Evolutionary conservation across 1,284 basidiomycete genomes (phyloP), one percentile per base, ranked within the genome.

Genomic region (Lignosus rhinocerotis): DNA sequence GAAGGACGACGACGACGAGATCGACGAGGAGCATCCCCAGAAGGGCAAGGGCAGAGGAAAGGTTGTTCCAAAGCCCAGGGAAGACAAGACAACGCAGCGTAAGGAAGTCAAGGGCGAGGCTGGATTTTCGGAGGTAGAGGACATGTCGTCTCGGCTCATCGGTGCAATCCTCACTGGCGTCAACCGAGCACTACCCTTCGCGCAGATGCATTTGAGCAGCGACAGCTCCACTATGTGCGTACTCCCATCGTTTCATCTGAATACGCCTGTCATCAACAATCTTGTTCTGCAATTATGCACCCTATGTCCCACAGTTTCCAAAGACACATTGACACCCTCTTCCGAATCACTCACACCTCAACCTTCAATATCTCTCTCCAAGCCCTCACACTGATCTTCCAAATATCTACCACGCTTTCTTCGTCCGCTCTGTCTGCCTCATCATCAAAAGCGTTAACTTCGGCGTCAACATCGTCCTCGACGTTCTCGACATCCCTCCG

Each of bases 291-390:
- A 1, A 25, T 53, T 53, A 47, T 39, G 67, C n/a, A 55, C 41
- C 25, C 25, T 25, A 25, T 25, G 4, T 25, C 25, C 4, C 4
- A 25, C 66, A 93, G 90, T 17, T 88, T 98, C 66, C 84, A 89
- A 66, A 85, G 88, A 62, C 95, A 98, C 69, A 90, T 98, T 70
- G 90, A 95, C 71, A 96, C 94, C 0, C 85, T 98, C 25, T 99
- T 98, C 83, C 84, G 91, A 56, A 96, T 99, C 69, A 96, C 93
- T 2, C 96, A 99, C 74, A 88, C 80, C n/a, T 90, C 88, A 8
- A 92, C 93, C 0, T 99, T 99, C 84, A 98, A 97, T 75, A 95
- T 96, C 64, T 94, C 95, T 14, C 85, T 99, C 14, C 97, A 98
- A 74, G 93, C 96, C 0, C 83, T 99, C 0, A 84, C 93, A 57